Evolutionary conservation across 768 basidiomycete species (phyloP).

Genomic region (Mycena metata): DNA sequence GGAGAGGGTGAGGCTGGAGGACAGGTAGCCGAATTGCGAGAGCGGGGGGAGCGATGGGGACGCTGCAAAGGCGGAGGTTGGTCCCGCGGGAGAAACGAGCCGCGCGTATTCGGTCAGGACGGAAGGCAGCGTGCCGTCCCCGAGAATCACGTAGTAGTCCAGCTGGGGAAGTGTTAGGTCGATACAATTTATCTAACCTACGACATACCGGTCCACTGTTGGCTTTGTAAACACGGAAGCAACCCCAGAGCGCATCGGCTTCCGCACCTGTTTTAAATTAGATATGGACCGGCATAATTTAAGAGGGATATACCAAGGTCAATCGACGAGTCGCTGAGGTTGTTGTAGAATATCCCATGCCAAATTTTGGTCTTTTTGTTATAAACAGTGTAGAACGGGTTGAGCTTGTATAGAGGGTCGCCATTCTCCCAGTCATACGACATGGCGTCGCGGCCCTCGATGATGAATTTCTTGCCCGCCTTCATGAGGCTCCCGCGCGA

Average conservation of each 20-base stretch:
- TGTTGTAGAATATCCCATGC: conserved; percentile 40
- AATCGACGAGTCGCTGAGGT: conserved; percentile 35
- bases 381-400: conserved; percentile 39
- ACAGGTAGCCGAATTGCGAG: conserved; percentile 39
- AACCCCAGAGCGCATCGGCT: conserved; percentile 35
- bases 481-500: conserved; percentile 38
- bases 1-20: conserved; percentile 36
- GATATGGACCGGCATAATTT: not conserved
- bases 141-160: conserved; percentile 39
- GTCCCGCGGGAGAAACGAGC: conserved; percentile 30
- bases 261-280: conserved; percentile 28
- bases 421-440: conserved; percentile 39
- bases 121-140: conserved; percentile 37
- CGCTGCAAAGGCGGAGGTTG: conserved; percentile 27
- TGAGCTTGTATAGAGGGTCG: conserved; percentile 37
- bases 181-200: not conserved
- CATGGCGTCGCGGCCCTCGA: conserved; percentile 36
- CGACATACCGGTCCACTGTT: conserved; percentile 33
- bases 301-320: conserved; percentile 22
- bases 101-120: conserved; percentile 39
- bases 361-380: conserved; percentile 39
- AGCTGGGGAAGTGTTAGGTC: conserved; percentile 5
- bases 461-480: conserved; percentile 34
- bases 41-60: conserved; percentile 38
- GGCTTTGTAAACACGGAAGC: conserved; percentile 36